phyloP scores from a whole-genome alignment of 768 basidiomycete genomes.

The Asterophora lycoperdoides region DNA sequence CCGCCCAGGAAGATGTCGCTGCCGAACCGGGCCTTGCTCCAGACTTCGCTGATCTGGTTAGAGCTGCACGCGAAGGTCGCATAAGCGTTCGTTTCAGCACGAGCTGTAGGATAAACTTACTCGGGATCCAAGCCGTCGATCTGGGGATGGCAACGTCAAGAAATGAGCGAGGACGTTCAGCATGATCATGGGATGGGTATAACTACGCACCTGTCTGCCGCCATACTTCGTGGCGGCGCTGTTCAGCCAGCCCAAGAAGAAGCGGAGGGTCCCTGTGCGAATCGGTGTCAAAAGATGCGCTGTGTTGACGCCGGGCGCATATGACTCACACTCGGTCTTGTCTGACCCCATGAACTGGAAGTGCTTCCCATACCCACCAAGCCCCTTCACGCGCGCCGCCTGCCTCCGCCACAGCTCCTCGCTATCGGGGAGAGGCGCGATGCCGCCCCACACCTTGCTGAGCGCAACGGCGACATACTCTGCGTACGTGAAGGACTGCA shows the following conservation, averaged over 20 bases:
- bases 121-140: neutral
- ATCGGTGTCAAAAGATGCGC: neutral
- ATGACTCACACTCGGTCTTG: conserved; percentile 25
- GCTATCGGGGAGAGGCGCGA: conserved; percentile 31
- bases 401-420: conserved; percentile 31
- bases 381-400: conserved; percentile 25
- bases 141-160: neutral
- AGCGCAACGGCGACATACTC: conserved; percentile 34
- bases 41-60: neutral
- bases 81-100: no score
- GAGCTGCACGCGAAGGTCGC: neutral
- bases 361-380: conserved; percentile 33
- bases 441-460: conserved; percentile 34
- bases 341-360: conserved; percentile 32
- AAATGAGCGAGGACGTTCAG: neutral
- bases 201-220: conserved; percentile 32
- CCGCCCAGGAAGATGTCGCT: no score
- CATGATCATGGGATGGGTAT: neutral
- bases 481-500: conserved; percentile 35
- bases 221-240: conserved; percentile 35
- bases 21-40: conserved; percentile 5
- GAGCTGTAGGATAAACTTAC: neutral
- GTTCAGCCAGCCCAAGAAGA: conserved; percentile 38
- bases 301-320: no score
- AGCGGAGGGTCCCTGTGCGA: conserved; percentile 26